Evolutionary conservation across 2,329 filamentous ascomycete genomes (phyloP), one percentile per base, ranked within the genome.

Genomic region (Basipetospora chlamydospora): DNA sequence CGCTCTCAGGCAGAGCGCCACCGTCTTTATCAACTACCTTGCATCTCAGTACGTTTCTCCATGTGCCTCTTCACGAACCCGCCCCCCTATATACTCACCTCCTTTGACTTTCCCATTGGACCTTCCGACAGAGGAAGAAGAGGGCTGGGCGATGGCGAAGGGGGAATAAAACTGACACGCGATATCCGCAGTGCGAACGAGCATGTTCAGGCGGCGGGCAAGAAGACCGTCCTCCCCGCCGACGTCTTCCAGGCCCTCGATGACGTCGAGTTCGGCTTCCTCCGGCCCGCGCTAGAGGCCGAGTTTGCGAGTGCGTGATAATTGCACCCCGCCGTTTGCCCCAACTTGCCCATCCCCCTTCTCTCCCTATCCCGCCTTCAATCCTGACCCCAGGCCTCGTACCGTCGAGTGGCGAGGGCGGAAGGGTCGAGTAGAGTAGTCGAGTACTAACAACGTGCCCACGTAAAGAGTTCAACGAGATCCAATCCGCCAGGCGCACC

Each of bases 1-100:
- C 35, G 83, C 82, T 8, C 69, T 90, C 61, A 80, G 73, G 45
- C 87, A 87, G 59, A 81, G 80, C 55, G 79, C 83, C 6, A 87
- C 80, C 1, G 77, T 90, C 1, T 90, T 90, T 50, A 79, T 90
- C 47, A 88, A 74, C 58, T 83, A 87, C 54, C 63, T 90, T 22
- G 77, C 80, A 30, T 70, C 73, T 42, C 71, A 77, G 82, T 88
- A 67, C 38, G 78, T 66, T 16, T n/a, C n/a, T n/a, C n/a, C 88
- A 67, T 23, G 12, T 6, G 10, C 22, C 13, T 16, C 13, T 17
- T 15, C 11, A 23, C 22, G 22, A n/a, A 3, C 12, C 20, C 13
- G 12, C n/a, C 4, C 16, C 5, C 35, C n/a, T 16, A 13, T 12
- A 18, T 18, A 18, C 26, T 7, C 15, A 18, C n/a, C 17, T 18